Base-by-base conservation (phyloP, 192 early-diverging fungal genomes). In the Podochytrium sp. region DNA sequence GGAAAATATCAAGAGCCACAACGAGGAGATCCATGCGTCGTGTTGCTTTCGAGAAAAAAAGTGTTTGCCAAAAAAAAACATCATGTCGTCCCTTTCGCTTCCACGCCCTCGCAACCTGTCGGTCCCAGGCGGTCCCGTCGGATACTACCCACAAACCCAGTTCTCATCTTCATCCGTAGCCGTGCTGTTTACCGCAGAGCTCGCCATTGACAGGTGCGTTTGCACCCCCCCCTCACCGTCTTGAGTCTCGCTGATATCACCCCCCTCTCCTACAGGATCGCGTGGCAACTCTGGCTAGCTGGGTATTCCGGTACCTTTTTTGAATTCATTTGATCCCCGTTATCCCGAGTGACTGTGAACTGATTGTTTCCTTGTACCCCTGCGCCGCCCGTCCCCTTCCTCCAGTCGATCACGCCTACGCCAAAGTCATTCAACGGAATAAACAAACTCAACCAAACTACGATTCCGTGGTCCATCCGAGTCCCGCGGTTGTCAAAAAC, bases 401-500 rank as follows among this genome's bases (percentile, higher is more conserved):
- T 58, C 34, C 56, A 80, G 78, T 76, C 29, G 74, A 76, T n/a
- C 78, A 76, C 33, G 74, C 78, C 14, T 67, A 39, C 18, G 25
- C 30, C 6, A 43, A 49, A 52, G 52, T 76, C 38, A 37, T 69
- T 20, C 10, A 69, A n/a, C 47, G 66, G 18, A 40, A n/a, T 2
- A 52, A 56, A 37, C 47, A 66, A 29, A n/a, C 40, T 1, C 10
- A 50, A 12, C 10, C 20, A 10, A 42, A 20, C 64, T 10, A 35
- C 12, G 16, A 35, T 18, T 35, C 61, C 18, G 51, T 29, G 2
- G 14, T 42, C 18, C 66, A 62, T 7, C 12, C 37, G 10, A 62
- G 23, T 34, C 57, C 71, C 6, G 37, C 63, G 35, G 64, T 74
- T 25, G 60, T 71, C 62, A 75, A 73, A 41, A 77, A 65, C 50